Conservation (phyloP, 2,329 filamentous ascomycete genomes). For the Trichoderma polysporum region DNA sequence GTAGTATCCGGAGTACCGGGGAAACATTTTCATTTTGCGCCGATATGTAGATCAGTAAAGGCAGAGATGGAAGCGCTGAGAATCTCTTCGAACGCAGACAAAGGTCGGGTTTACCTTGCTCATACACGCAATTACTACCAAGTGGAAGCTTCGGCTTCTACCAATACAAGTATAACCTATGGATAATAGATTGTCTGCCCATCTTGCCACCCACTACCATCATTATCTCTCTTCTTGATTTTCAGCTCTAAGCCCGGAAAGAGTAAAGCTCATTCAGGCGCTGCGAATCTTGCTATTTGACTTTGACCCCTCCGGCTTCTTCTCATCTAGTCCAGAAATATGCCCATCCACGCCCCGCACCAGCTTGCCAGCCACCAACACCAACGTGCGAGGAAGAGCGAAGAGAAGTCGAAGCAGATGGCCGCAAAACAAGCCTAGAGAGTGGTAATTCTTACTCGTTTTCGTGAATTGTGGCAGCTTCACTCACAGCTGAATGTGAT, state of each 20-base stretch:
- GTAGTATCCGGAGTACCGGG: too few relatives aligned
- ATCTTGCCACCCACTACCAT: not conserved
- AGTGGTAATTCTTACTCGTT: not conserved
- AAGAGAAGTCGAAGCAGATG: not conserved
- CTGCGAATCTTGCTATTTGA: not conserved
- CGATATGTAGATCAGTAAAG: too few relatives aligned
- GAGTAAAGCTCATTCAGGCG: not conserved
- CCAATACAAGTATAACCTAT: not conserved
- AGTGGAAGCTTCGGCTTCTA: not conserved
- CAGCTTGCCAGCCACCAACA: slow-evolving; percentile 5
- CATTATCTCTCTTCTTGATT: not conserved
- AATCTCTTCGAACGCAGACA: too few relatives aligned
- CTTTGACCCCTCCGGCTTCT: not conserved
- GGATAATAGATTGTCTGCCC: too few relatives aligned
- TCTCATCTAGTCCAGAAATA: not conserved
- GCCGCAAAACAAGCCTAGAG: not conserved
- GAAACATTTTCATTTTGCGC: too few relatives aligned
- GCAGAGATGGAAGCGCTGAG: too few relatives aligned
- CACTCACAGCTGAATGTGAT: not conserved
- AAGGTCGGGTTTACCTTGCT: too few relatives aligned
- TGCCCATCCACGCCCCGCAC: not conserved
- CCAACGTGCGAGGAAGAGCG: not conserved
- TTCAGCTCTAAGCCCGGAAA: not conserved
- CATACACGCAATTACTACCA: too few relatives aligned
- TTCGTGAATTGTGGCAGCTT: not conserved